Base-by-base conservation (phyloP, 148 eudicot species). In the Cornus suecica region DNA sequence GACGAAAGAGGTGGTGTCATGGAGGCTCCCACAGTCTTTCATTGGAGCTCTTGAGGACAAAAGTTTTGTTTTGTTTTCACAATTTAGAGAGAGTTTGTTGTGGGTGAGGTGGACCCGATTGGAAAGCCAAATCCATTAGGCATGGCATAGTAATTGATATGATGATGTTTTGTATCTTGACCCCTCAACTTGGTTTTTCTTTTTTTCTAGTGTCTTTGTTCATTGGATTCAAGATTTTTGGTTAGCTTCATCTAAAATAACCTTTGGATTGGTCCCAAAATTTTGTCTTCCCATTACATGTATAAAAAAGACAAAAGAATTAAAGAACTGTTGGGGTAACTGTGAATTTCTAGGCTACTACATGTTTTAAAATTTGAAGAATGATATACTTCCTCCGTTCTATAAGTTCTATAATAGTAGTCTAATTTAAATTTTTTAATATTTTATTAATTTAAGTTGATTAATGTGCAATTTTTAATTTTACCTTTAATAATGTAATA, bases 91-190 rank as follows among this genome's bases (percentile, higher is more conserved):
- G n/a, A 60, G 70, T 74, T 79, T 75, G 79, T 80, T 66, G 58
- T 32, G 76, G 45, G 65, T 29, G 48, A 66, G 60, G 32, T 69
- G 75, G 83, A 67, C 77, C 80, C 78, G 26, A 61, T 27, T 52
- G 54, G 83, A 73, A 81, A 76, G 83, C 62, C 70, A 76, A 24
- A 76, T 76, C 78, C 80, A 81, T 52, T 62, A 10, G 61, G 65
- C 77, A 54, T 48, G 58, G 58, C 65, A 67, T 68, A 20, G 7
- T 42, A 72, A 75, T 37, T 65, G 52, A 31, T 80, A 61, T 80
- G 83, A 76, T 77, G 80, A 71, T 77, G 70, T 60, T 58, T 54
- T 5, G 48, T 68, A 26, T 20, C 31, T 10, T 27, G 10, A 30
- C 23, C 63, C 30, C 65, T 71, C 65, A 29, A 28, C 27, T 37